These are phyloP conservation scores for Rossbeevera mucosa DNA, from an alignment of 768 basidiomycete species.

Conservation along the genomic window DNA sequence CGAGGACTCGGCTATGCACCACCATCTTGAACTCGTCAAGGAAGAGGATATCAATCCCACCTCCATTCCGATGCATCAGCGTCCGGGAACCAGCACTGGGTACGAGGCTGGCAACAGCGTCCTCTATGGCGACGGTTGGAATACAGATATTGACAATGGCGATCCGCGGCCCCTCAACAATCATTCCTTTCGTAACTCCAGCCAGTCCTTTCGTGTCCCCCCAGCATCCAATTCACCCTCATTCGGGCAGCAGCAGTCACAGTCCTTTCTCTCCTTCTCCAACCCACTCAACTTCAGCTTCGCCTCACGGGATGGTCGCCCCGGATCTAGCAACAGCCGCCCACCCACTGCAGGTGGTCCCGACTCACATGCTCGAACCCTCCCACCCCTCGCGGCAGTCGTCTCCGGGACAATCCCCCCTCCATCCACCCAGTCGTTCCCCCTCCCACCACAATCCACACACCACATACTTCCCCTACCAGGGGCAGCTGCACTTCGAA, in stretches of 20 bases:
- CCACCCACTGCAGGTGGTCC: slow-evolving; percentile 51
- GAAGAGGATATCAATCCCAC: slow-evolving; percentile 36
- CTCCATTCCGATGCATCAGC: slow-evolving; percentile 38
- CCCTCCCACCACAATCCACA: slow-evolving; percentile 40
- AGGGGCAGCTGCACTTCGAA: slow-evolving; percentile 47
- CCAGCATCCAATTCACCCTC: slow-evolving; percentile 38
- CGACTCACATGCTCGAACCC: slow-evolving; percentile 43
- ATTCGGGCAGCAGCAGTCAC: slow-evolving; percentile 44
- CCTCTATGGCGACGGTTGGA: slow-evolving; percentile 33
- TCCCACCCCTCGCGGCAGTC: slow-evolving; percentile 74
- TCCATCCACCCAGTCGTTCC: slow-evolving; percentile 37
- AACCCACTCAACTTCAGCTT: slow-evolving; percentile 43
- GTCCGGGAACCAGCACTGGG: slow-evolving; percentile 70
- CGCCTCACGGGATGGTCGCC: slow-evolving; percentile 39
- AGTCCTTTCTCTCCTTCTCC: slow-evolving; percentile 68
- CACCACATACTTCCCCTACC: slow-evolving; percentile 56
- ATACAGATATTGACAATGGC: slow-evolving; percentile 35
- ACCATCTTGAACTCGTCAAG: slow-evolving; percentile 34
- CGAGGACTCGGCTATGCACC: slow-evolving; percentile 17
- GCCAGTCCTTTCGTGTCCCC: slow-evolving; percentile 79
- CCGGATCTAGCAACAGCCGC: slow-evolving; percentile 47
- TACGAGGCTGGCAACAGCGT: slow-evolving; percentile 51
- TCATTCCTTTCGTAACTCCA: slow-evolving; percentile 77
- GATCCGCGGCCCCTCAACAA: slow-evolving; percentile 37
- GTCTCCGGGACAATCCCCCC: slow-evolving; percentile 65